Evolutionary conservation across 2,329 filamentous ascomycete species (phyloP), one percentile per base, ranked within the genome.

Genomic region (Trichoderma koningiopsis): DNA sequence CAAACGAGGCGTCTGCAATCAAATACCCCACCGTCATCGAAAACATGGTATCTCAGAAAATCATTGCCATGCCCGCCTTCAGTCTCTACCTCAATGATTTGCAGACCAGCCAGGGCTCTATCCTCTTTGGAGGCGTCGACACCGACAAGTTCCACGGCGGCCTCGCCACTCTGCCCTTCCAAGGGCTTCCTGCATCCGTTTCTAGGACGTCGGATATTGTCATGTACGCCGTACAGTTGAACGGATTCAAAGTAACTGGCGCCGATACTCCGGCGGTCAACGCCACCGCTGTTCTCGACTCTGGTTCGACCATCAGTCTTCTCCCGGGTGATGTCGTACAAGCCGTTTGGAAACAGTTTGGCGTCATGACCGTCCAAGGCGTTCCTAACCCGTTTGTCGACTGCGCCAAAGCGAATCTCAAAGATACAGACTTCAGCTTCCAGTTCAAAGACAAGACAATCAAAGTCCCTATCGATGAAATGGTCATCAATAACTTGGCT

Each of bases 61-160:
- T 86, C 62, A 92, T 92, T 75, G 83, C 84, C 66, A 84, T 83
- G 33, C 87, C 87, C 73, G 88, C 89, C 4, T 93, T 91, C 80
- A 92, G 89, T 71, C 79, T 94, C 31, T 93, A 89, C 82, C 82
- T 88, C 76, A 79, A 94, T 79, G 90, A 93, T 75, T 80, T 93
- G 16, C 80, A 82, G 70, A 77, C 91, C 0, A 87, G 85, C 68
- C 88, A 85, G 3, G 92, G 92, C 62, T 89, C 83, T 72, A 89
- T 95, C 70, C 84, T 95, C 11, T 96, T 96, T 73, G 92, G 92
- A 56, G 92, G 91, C 60, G 88, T 95, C 72, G 92, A 96, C 77
- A 90, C 87, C 0, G 85, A 86, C 71, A 94, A 94, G 78, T 95
- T 89, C 80, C 77, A 83, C 3, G 91, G 90, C 66, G 79, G 85